A percentile compares a stretch with the other conserved stretches of the same genome.
phyloP scores from a whole-genome alignment of 2,329 filamentous ascomycete species.

The Talaromyces sp. region DNA sequence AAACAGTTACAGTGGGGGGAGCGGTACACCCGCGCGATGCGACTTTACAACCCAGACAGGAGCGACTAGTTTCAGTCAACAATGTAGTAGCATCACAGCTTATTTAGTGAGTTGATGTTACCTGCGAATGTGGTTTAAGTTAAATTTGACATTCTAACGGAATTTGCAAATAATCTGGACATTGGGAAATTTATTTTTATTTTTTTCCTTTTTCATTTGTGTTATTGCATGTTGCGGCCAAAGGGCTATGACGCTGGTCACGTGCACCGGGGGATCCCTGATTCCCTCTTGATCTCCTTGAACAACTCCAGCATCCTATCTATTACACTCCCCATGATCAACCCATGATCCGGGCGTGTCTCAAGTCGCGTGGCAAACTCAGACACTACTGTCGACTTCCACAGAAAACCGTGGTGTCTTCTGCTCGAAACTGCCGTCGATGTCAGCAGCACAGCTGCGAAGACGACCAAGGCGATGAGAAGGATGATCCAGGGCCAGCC shows the following conservation, averaged over 20 bases:
- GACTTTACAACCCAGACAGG: constrained; percentile 1
- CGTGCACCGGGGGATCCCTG: neutral
- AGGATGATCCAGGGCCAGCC: neutral
- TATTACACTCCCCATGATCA: neutral
- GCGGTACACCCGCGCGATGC: constrained; percentile 11
- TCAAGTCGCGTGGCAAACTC: neutral
- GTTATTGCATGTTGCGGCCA: no score
- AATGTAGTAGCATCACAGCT: no score
- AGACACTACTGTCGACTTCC: neutral
- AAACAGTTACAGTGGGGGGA: constrained; percentile 9
- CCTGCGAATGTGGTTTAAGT: neutral
- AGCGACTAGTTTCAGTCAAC: neutral
- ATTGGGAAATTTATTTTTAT: no score
- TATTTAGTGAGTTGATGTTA: neutral
- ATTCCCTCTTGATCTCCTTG: neutral
- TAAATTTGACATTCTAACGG: neutral
- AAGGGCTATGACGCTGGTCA: neutral
- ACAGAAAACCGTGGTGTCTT: neutral
- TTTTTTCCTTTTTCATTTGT: no score
- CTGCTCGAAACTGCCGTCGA: neutral
- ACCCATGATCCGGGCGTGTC: neutral
- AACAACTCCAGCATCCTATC: neutral
- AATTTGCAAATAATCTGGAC: neutral
- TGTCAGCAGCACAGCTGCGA: neutral
- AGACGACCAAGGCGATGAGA: neutral